Evolutionary conservation across 768 basidiomycete genomes (phyloP), one percentile per base, ranked within the genome.

Genomic region (Pisolithus orientalis): DNA sequence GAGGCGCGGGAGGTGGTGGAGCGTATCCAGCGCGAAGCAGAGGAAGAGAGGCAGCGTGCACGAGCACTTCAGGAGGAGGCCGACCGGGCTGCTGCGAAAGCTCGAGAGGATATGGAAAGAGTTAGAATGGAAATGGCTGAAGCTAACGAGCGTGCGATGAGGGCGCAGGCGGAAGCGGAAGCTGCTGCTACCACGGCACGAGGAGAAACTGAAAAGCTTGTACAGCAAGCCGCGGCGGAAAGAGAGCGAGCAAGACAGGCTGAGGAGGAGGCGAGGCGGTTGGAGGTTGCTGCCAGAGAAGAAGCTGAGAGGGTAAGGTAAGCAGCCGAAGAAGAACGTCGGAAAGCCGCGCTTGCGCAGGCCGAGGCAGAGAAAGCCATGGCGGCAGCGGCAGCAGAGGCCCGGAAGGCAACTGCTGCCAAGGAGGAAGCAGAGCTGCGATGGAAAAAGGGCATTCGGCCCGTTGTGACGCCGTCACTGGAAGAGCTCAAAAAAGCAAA

Each of bases 401-500:
- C 56, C 1, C 38, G 9, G 9, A 55, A 46, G 24, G 64, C 64
- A 11, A 43, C 7, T 1, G 49, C 54, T n/a, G 64, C 64, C 2
- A 57, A 47, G 43, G 34, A 52, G 27, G 58, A 57, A 5, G 60
- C 58, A 4, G 65, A 67, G 39, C 56, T 47, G 25, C 59, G 56
- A 24, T 50, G 66, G 44, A 63, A 50, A 47, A 53, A 62, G 32
- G 68, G 65, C 4, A 60, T 64, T 10, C 66, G 64, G 37, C 68
- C 68, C 9, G 60, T 65, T 31, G 57, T 66, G 38, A 61, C 57
- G 59, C 69, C 68, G 34, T 64, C 66, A 6, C 45, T 47, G n/a
- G 53, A 49, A 16, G 68, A 70, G 29, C 51, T 66, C 14, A 53
- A 39, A 17, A 64, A 52, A 6, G 58, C 62, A 14, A 68, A 65